Percentiles rank a stretch among this genome's conserved stretches.
Conservation (phyloP, 2,329 filamentous ascomycete genomes). For the Tolypocladium endophyticum region DNA sequence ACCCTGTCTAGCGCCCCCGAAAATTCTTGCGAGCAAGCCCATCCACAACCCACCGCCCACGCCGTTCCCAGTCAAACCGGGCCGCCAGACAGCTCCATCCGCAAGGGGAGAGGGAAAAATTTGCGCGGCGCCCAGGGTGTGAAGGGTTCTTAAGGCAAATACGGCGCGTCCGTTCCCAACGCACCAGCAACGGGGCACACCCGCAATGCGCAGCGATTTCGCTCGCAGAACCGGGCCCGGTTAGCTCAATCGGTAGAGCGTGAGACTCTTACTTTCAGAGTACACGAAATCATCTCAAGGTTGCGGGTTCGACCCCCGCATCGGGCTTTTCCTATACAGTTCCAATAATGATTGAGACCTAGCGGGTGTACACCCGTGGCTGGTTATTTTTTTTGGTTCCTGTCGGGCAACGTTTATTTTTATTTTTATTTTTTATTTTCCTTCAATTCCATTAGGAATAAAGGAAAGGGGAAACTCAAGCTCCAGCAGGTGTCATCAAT, state of each 20-base stretch:
- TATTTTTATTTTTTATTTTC: background rate
- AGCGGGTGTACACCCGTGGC: background rate
- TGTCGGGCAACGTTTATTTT: background rate
- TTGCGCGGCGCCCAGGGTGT: background rate
- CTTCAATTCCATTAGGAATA: too few species aligned
- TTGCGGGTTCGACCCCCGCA: constrained; percentile 42
- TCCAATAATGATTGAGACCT: background rate
- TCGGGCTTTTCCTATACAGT: constrained; percentile 25
- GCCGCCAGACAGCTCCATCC: background rate
- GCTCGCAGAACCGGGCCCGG: constrained; percentile 13
- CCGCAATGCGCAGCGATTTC: background rate
- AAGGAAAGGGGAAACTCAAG: too few species aligned
- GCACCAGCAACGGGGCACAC: background rate
- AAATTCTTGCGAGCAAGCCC: background rate
- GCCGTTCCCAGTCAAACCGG: background rate
- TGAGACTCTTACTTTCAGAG: constrained; percentile 48
- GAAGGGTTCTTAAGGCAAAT: background rate
- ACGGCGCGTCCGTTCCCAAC: background rate
- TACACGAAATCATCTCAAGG: constrained; percentile 28
- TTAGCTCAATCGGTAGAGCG: constrained; percentile 48
- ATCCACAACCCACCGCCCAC: background rate
- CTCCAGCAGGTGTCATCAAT: too few species aligned
- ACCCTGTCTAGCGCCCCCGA: background rate
- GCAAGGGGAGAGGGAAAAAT: background rate
- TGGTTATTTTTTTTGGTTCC: background rate